Evolutionary conservation across 768 basidiomycete species (phyloP), one percentile per base, ranked within the genome.

Genomic region (Calocera viscosa): DNA sequence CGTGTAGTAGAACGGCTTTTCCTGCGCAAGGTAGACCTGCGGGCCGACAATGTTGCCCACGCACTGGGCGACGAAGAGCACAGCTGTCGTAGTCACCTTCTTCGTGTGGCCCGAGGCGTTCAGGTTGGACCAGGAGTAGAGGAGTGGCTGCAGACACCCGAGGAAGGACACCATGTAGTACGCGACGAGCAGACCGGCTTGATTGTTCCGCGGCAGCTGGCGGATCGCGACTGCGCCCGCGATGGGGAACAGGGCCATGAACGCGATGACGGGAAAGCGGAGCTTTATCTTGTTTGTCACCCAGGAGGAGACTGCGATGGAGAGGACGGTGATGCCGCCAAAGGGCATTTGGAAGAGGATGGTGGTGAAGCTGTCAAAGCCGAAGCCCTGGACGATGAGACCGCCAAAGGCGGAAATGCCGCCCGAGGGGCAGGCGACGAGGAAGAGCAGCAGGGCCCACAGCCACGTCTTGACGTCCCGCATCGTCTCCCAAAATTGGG

Each of bases 311-410:
- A 72, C 34, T 33, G 80, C 64, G 65, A 77, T 79, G 64, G 78
- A 38, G 64, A 79, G 70, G 35, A 80, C 75, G 71, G 81, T 80
- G 22, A 82, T 71, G 14, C 74, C 74, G 26, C 75, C 73, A 71
- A 81, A 83, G 2, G 81, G 81, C 66, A 81, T 80, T 68, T 81
- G 81, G 73, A 83, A 78, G n/a, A 82, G 72, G 35, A 82, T 80
- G 30, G 80, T 80, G 2, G 76, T 47, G 65, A 78, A 77, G 65
- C 76, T 71, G 65, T 78, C 71, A 70, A 80, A 81, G 16, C 80
- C 80, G 65, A 80, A 79, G 2, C 74, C 70, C 2, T 69, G 74
- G 67, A 81, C 78, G 66, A 81, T 79, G 38, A 81, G 73, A 35
- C 79, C 79, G 1, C 81, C 81, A 66, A 81, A 80, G 16, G 77